Evolutionary conservation across 78 protist species (phyloP).

Genomic region (Ministeria vibrans): DNA sequence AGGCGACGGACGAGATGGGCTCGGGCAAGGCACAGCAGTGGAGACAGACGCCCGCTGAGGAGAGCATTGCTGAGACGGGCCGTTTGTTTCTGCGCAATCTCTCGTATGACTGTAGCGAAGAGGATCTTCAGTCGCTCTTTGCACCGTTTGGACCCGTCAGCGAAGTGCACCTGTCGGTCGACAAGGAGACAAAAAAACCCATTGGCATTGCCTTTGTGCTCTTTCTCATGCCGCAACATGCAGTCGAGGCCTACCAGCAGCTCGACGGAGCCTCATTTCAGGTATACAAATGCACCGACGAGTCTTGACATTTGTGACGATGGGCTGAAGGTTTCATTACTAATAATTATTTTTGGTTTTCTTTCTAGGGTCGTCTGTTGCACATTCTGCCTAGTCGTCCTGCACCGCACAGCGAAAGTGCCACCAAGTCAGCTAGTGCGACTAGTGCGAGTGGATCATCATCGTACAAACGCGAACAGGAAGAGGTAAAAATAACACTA

Average conservation of each 20-base stretch:
- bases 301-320: neutral
- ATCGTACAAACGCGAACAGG: neutral
- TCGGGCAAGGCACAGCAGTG: neutral
- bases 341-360: neutral
- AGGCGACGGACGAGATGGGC: constrained; percentile 9
- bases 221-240: constrained; percentile 66
- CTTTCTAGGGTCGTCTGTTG: constrained; percentile 68
- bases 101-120: constrained; percentile 59
- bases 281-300: neutral
- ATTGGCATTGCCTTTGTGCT: constrained; percentile 80
- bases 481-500: neutral
- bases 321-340: neutral
- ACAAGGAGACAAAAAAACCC: constrained; percentile 47
- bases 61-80: constrained; percentile 26
- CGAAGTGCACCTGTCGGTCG: constrained; percentile 79
- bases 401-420: constrained; percentile 6
- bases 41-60: neutral
- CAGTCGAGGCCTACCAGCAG: constrained; percentile 42
- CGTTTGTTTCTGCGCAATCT: constrained; percentile 69
- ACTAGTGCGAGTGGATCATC: too few species aligned
- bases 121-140: constrained; percentile 43
- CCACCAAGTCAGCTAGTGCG: too few species aligned
- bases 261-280: constrained; percentile 34
- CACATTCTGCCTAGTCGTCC: constrained; percentile 71
- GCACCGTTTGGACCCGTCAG: constrained; percentile 34